Conservation (phyloP, 345 rosid genomes). For the Sisymbrium irio region DNA sequence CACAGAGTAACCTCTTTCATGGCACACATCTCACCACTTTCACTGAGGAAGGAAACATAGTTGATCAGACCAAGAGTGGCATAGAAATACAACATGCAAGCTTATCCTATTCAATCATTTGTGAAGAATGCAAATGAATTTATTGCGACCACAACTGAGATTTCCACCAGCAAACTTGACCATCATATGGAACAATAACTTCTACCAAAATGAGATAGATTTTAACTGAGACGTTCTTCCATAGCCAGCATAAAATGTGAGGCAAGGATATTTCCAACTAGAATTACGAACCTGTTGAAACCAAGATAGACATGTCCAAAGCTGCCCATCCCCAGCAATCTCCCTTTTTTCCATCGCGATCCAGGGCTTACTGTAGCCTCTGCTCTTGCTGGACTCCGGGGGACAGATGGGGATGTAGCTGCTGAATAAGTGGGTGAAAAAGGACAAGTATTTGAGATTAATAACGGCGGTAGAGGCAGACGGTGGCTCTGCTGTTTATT, state of each 20-base stretch:
- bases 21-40: slow-evolving; percentile 86
- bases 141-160: not conserved
- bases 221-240: not conserved
- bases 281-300: slow-evolving; percentile 53
- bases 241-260: not conserved
- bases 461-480: slow-evolving; percentile 84
- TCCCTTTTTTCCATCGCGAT: slow-evolving; percentile 64
- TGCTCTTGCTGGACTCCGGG: slow-evolving; percentile 89
- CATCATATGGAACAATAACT: slow-evolving; percentile 3
- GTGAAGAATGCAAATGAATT: not conserved
- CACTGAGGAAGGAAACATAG: slow-evolving; percentile 42
- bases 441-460: slow-evolving; percentile 65
- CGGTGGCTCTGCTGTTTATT: slow-evolving; percentile 84
- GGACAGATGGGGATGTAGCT: slow-evolving; percentile 90
- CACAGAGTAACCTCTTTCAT: slow-evolving; percentile 82
- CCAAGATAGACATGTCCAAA: slow-evolving; percentile 71
- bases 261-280: not conserved
- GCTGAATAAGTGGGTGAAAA: slow-evolving; percentile 89
- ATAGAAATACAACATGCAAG: not conserved
- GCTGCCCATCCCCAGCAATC: slow-evolving; percentile 62
- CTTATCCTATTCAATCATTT: not conserved
- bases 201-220: slow-evolving; percentile 1
- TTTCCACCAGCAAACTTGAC: not conserved
- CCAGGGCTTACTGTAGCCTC: slow-evolving; percentile 76
- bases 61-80: slow-evolving; percentile 13